phyloP scores from a whole-genome alignment of 2,329 filamentous ascomycete species.

The Cladobotryum protrusum region DNA sequence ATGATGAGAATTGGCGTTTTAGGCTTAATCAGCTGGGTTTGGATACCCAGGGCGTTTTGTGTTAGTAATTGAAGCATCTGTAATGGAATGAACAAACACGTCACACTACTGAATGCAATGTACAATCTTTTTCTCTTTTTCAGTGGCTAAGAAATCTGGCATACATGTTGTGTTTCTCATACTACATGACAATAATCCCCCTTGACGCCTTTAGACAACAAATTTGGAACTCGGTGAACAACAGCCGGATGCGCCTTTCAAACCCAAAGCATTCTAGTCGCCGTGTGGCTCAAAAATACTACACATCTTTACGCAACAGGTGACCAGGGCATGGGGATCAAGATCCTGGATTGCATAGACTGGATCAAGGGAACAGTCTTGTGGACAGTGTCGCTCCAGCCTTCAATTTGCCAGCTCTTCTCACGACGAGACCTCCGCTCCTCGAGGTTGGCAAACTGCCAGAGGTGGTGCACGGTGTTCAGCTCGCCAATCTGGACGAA shows the following conservation, averaged over 20 bases:
- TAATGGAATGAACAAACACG: neutral
- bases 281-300: neutral
- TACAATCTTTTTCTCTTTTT: neutral
- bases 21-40: slow-evolving; percentile 11
- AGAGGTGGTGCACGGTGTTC: slow-evolving; percentile 96
- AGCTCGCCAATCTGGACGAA: slow-evolving; percentile 97
- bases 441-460: slow-evolving; percentile 97
- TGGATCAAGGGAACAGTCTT: slow-evolving; percentile 98
- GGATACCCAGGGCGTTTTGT: slow-evolving; percentile 16
- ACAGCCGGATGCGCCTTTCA: neutral
- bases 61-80: neutral
- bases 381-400: slow-evolving; percentile 96
- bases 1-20: neutral
- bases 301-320: slow-evolving; percentile 63
- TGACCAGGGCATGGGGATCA: slow-evolving; percentile 95
- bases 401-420: slow-evolving; percentile 90
- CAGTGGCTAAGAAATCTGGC: too few relatives aligned
- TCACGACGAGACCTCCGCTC: slow-evolving; percentile 86
- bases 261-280: slow-evolving; percentile 2
- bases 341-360: slow-evolving; percentile 87
- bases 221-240: neutral
- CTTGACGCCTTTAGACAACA: slow-evolving; percentile 14
- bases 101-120: neutral
- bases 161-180: neutral
- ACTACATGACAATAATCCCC: slow-evolving; percentile 1